Percentiles rank a stretch among this genome's conserved stretches.
Evolutionary conservation across 306 rosid genomes (phyloP).

Genomic region (Elaeagnus macrophylla): DNA sequence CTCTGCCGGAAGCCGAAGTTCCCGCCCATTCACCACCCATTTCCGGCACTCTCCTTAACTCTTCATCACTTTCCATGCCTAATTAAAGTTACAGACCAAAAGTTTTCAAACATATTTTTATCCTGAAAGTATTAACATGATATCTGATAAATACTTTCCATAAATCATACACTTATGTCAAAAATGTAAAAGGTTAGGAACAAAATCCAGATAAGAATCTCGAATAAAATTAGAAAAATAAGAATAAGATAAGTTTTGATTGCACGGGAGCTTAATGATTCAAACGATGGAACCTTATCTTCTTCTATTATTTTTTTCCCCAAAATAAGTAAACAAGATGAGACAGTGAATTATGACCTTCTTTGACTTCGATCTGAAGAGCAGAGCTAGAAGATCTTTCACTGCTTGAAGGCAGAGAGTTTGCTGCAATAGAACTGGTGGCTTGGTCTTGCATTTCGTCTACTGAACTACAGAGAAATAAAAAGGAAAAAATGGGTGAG

Average conservation of each 20-base stretch:
- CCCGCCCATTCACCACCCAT: slow-evolving; percentile 83
- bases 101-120: not conserved
- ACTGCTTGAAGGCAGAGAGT: slow-evolving; percentile 59
- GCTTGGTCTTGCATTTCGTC: slow-evolving; percentile 41
- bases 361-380: slow-evolving; percentile 40
- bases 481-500: not conserved
- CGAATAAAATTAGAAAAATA: not conserved
- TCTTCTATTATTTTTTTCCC: not conserved
- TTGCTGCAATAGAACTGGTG: slow-evolving; percentile 47
- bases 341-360: slow-evolving; percentile 24
- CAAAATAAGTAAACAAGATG: too few relatives aligned
- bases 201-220: slow-evolving; percentile 8
- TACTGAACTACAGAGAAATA: slow-evolving; percentile 3
- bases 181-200: not conserved
- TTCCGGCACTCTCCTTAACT: slow-evolving; percentile 95
- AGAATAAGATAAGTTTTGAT: not conserved
- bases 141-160: not conserved
- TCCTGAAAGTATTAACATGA: not conserved
- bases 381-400: slow-evolving; percentile 66
- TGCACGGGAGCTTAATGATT: not conserved
- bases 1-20: slow-evolving; percentile 60
- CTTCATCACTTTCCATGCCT: slow-evolving; percentile 95
- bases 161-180: slow-evolving; percentile 3
- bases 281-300: not conserved
- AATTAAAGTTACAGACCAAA: not conserved